Evolutionary conservation across 2,329 filamentous ascomycete genomes (phyloP).

Genomic region (Colletotrichum melonis): DNA sequence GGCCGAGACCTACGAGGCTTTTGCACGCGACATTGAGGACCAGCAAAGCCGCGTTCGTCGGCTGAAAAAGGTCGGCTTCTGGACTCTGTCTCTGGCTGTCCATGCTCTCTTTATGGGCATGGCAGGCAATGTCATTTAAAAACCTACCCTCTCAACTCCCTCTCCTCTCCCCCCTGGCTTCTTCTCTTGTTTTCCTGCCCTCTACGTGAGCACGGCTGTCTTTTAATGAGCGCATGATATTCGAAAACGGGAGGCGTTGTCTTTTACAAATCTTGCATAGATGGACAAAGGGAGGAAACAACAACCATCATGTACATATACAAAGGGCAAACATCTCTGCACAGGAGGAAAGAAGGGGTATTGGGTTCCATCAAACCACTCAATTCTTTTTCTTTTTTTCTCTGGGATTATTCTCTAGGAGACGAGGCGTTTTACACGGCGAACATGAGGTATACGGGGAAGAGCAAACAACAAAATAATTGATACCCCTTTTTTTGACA

Average conservation of each 20-base stretch:
- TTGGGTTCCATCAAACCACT: neutral
- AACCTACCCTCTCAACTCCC: neutral
- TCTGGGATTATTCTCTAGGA: neutral
- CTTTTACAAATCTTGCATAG: slow-evolving; percentile 15
- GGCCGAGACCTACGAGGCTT: slow-evolving; percentile 93
- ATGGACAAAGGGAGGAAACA: neutral
- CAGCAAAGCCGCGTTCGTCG: slow-evolving; percentile 86
- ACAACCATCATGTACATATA: slow-evolving; percentile 22
- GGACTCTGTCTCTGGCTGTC: slow-evolving; percentile 91
- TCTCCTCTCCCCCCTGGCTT: slow-evolving; percentile 7
- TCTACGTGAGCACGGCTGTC: slow-evolving; percentile 16
- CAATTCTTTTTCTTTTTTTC: neutral
- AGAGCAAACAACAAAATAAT: slow-evolving; percentile 25
- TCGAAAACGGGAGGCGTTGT: slow-evolving; percentile 18
- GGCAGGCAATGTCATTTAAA: slow-evolving; percentile 79
- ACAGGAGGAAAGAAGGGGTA: neutral
- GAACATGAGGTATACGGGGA: neutral
- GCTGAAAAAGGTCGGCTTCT: slow-evolving; percentile 95
- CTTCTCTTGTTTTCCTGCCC: slow-evolving; percentile 3
- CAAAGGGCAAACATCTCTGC: neutral
- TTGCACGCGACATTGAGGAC: slow-evolving; percentile 90
- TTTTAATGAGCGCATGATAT: slow-evolving; percentile 32
- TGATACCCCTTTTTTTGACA: slow-evolving; percentile 28
- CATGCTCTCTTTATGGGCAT: slow-evolving; percentile 96
- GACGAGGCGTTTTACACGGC: slow-evolving; percentile 22